Evolutionary conservation across 495 filamentous ascomycete genomes (phyloP).

Genomic region (Xylaria venustula): DNA sequence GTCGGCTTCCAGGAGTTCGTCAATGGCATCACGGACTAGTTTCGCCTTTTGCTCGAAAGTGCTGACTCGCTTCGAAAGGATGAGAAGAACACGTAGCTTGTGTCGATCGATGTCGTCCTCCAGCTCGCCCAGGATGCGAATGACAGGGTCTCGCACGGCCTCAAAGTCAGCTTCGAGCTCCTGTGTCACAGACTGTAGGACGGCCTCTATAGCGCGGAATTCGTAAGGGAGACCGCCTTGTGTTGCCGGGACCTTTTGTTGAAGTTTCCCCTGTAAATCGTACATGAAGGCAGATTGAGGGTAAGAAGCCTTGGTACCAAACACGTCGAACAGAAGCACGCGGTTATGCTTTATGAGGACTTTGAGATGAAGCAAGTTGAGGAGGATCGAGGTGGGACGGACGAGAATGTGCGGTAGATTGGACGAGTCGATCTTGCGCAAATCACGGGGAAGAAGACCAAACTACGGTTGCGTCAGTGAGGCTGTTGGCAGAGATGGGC

Average conservation of each 20-base stretch:
- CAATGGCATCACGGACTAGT: slow-evolving; percentile 89
- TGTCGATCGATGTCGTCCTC: slow-evolving; percentile 98
- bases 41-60: slow-evolving; percentile 97
- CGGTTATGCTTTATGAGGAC: slow-evolving; percentile 92
- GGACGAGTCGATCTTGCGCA: slow-evolving; percentile 97
- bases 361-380: slow-evolving; percentile 90
- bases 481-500: neutral
- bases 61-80: slow-evolving; percentile 91
- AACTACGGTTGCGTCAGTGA: slow-evolving; percentile 60
- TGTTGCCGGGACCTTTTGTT: slow-evolving; percentile 49
- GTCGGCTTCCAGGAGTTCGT: slow-evolving; percentile 95
- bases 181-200: slow-evolving; percentile 77
- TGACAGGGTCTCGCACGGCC: slow-evolving; percentile 85
- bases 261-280: slow-evolving; percentile 67
- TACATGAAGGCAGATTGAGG: slow-evolving; percentile 97
- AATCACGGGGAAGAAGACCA: slow-evolving; percentile 89
- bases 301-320: slow-evolving; percentile 91
- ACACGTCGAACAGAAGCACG: slow-evolving; percentile 92
- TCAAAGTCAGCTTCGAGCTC: slow-evolving; percentile 93
- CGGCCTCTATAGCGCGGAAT: slow-evolving; percentile 76
- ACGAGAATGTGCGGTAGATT: slow-evolving; percentile 96
- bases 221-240: slow-evolving; percentile 64
- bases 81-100: slow-evolving; percentile 82
- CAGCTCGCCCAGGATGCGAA: slow-evolving; percentile 79
- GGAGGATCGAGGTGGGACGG: slow-evolving; percentile 87